These are phyloP conservation scores for Acer yangbiense DNA, from an alignment of 345 rosid species.

Conservation along the genomic window DNA sequence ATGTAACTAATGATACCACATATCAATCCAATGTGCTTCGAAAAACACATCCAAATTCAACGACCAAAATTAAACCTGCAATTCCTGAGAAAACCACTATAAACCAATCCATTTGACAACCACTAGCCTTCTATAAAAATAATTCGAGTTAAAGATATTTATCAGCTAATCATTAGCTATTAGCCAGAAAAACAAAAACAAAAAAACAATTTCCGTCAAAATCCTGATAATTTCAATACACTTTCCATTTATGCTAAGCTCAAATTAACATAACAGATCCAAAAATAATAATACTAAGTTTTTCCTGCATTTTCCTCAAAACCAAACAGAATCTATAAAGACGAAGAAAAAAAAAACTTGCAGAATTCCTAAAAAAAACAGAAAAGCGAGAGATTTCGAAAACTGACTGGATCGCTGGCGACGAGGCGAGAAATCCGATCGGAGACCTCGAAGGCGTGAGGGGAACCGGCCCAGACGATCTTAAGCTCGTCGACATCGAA, in stretches of 20 bases:
- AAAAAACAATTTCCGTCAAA: no score
- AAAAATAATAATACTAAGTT: neutral
- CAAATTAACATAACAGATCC: neutral
- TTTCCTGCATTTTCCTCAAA: neutral
- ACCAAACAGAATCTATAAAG: neutral
- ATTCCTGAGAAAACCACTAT: neutral
- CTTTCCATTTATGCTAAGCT: no score
- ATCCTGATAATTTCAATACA: no score
- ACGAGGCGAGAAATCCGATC: slow-evolving; percentile 91
- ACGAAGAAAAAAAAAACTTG: neutral
- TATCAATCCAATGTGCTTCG: neutral
- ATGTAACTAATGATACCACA: neutral
- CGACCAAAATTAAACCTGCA: neutral
- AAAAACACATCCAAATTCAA: neutral
- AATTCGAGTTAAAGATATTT: no score
- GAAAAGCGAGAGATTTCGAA: neutral
- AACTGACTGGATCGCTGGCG: slow-evolving; percentile 84
- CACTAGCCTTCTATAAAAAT: no score
- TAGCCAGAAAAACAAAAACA: no score
- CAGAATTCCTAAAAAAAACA: no score
- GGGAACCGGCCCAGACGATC: slow-evolving; percentile 97
- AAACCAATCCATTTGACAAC: no score
- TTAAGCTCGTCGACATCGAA: slow-evolving; percentile 92
- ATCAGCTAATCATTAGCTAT: no score
- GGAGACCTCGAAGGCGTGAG: slow-evolving; percentile 67